Conservation (phyloP, 306 rosid species). For the Cicer pinnatifidum region DNA sequence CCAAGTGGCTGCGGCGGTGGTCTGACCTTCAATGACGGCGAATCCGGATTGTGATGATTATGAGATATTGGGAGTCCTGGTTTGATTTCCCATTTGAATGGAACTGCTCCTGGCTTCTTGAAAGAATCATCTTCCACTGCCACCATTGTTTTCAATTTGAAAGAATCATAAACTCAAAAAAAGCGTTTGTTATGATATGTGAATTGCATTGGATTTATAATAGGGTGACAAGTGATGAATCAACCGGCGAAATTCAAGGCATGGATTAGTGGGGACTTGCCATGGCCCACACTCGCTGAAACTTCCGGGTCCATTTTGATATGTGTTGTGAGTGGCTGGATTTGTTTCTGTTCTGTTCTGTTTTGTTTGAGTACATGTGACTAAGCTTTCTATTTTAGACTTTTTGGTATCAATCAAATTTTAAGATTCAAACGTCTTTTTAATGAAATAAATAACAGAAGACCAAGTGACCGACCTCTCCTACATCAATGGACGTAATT, state of each 20-base stretch:
- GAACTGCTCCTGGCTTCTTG: slow-evolving; percentile 74
- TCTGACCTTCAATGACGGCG: slow-evolving; percentile 51
- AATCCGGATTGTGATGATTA: slow-evolving; percentile 36
- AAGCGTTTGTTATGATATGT: not conserved
- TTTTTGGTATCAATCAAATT: slow-evolving; percentile 10
- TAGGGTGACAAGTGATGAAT: not conserved
- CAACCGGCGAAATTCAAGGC: slow-evolving; percentile 77
- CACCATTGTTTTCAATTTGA: slow-evolving; percentile 48
- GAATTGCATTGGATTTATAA: not conserved
- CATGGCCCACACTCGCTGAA: slow-evolving; percentile 2
- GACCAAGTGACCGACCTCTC: slow-evolving; percentile 30
- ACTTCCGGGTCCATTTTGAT: slow-evolving; percentile 37
- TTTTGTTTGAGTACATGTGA: not conserved
- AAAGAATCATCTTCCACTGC: slow-evolving; percentile 56
- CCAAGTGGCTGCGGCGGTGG: slow-evolving; percentile 79
- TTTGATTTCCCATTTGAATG: slow-evolving; percentile 92
- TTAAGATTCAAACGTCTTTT: slow-evolving; percentile 41
- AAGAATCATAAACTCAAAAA: not conserved
- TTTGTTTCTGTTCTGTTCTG: not conserved
- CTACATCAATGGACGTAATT: slow-evolving; percentile 38
- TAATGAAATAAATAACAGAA: slow-evolving; percentile 31
- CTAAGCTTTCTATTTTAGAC: slow-evolving; percentile 6
- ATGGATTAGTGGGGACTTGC: slow-evolving; percentile 50
- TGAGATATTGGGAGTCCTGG: slow-evolving; percentile 79
- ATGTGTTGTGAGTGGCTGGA: slow-evolving; percentile 36